Evolutionary conservation across 2,329 filamentous ascomycete genomes (phyloP), one percentile per base, ranked within the genome.

Genomic region (Cadophora malorum): DNA sequence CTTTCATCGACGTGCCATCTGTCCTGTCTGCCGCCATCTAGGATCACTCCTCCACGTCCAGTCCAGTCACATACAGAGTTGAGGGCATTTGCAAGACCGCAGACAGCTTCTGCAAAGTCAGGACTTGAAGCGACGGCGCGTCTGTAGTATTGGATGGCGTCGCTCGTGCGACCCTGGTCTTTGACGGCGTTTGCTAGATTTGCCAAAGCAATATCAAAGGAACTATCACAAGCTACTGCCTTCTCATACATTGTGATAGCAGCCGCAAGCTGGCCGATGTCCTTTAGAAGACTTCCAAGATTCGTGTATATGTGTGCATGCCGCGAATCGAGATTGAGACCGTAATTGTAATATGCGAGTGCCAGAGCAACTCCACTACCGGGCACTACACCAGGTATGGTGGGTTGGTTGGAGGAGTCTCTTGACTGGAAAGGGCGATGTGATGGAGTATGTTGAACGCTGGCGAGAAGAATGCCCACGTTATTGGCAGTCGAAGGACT

Each of bases 401-500:
- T 81, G 14, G 81, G 82, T 23, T 83, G 77, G 31, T 74, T 72
- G 9, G 77, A 67, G 67, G 41, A 74, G 60, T 76, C 80, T 65
- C 67, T 74, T 65, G 70, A 74, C 25, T 76, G 74, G 5, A 72
- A 73, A 65, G 74, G 74, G 31, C 74, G 74, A 19, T 79, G 81
- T 71, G 80, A 79, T 28, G 81, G 79, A 9, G 81, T 78, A 74
- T 97, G 94, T 76, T 97, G 96, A 23, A 98, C 92, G 66, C 96
- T 93, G 5, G 96, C 96, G n/a, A 99, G 87, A 33, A 99, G 84
- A 65, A 99, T 99, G 3, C 96, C 96, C 14, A 99, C 94, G 78
- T 99, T 99, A 78, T 99, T 99, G 0, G 96, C 96, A 0, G 96
- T 99, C 0, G 96, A 99, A 1, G 96, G 96, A 75, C 96, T 98